phyloP scores from a whole-genome alignment of 495 filamentous ascomycete genomes.

The Neurospora sp. region DNA sequence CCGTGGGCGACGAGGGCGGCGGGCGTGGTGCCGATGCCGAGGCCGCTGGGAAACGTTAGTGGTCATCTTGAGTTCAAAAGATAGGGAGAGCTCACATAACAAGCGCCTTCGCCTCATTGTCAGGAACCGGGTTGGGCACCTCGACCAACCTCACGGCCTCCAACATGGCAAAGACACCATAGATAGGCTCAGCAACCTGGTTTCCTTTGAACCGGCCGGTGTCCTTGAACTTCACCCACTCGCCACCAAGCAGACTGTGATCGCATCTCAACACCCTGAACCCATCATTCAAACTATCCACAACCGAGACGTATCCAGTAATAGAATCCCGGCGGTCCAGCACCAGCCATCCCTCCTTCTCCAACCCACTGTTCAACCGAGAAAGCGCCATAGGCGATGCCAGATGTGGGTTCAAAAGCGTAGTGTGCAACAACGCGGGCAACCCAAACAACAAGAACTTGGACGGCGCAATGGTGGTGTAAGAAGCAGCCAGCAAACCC shows the following conservation, averaged over 20 bases:
- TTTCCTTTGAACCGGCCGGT: slow-evolving; percentile 26
- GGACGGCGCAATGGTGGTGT: slow-evolving; percentile 56
- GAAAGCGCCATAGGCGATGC: slow-evolving; percentile 39
- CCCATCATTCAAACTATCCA: slow-evolving; percentile 58
- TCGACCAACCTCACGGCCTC: slow-evolving; percentile 81
- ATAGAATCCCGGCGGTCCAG: slow-evolving; percentile 71
- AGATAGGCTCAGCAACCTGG: slow-evolving; percentile 71
- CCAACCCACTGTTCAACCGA: slow-evolving; percentile 54
- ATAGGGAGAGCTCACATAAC: slow-evolving; percentile 53
- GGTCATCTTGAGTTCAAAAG: not conserved
- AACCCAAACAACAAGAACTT: slow-evolving; percentile 52
- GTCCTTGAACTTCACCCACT: slow-evolving; percentile 57
- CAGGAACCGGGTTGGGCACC: slow-evolving; percentile 39
- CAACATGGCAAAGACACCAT: slow-evolving; percentile 84
- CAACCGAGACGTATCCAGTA: slow-evolving; percentile 86
- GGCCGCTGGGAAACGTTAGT: slow-evolving; percentile 46
- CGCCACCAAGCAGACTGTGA: slow-evolving; percentile 88
- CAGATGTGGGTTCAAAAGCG: slow-evolving; percentile 63
- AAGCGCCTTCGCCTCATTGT: slow-evolving; percentile 64
- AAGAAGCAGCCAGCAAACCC: slow-evolving; percentile 50
- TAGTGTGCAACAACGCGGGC: slow-evolving; percentile 60
- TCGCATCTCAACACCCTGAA: slow-evolving; percentile 87
- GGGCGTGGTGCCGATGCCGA: slow-evolving; percentile 86
- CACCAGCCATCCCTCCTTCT: slow-evolving; percentile 45
- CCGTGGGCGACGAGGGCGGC: slow-evolving; percentile 78